These are phyloP conservation scores for Xanthoconium separans DNA, from an alignment of 1,284 basidiomycete genomes.

Conservation along the genomic window DNA sequence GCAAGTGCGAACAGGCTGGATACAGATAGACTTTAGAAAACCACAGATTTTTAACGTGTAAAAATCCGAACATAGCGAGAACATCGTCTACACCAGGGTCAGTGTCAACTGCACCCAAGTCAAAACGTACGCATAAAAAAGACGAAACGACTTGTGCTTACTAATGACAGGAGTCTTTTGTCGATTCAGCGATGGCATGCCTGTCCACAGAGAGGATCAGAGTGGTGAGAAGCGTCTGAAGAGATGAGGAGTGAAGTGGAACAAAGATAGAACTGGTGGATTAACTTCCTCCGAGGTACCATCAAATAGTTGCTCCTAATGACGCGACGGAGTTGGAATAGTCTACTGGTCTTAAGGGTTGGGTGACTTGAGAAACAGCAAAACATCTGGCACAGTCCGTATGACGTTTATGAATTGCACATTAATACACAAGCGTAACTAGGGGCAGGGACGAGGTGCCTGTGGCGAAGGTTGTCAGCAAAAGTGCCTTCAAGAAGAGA, in stretches of 20 bases:
- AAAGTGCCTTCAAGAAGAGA: background rate
- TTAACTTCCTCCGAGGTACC: background rate
- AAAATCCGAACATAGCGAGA: conserved; percentile 56
- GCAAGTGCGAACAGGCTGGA: conserved; percentile 65
- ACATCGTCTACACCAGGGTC: conserved; percentile 94
- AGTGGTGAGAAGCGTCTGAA: background rate
- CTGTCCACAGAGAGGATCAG: background rate
- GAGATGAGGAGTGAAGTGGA: background rate
- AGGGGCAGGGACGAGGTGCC: background rate
- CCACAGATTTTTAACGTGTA: background rate
- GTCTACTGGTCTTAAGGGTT: background rate
- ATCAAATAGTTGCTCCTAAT: background rate
- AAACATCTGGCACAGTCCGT: background rate
- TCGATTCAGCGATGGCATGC: conserved; percentile 9
- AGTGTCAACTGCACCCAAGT: conserved; percentile 58
- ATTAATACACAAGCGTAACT: background rate
- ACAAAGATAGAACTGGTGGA: background rate
- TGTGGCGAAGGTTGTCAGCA: conserved; percentile 11
- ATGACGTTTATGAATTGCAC: background rate
- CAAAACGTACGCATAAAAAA: conserved; percentile 1
- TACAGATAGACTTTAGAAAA: conserved; percentile 12
- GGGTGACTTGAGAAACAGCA: background rate
- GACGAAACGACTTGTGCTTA: conserved; percentile 31
- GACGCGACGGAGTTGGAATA: background rate
- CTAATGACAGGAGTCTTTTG: conserved; percentile 54